phyloP scores from a whole-genome alignment of 1,139 yeast genomes.

The Geotrichum aggregatum region DNA sequence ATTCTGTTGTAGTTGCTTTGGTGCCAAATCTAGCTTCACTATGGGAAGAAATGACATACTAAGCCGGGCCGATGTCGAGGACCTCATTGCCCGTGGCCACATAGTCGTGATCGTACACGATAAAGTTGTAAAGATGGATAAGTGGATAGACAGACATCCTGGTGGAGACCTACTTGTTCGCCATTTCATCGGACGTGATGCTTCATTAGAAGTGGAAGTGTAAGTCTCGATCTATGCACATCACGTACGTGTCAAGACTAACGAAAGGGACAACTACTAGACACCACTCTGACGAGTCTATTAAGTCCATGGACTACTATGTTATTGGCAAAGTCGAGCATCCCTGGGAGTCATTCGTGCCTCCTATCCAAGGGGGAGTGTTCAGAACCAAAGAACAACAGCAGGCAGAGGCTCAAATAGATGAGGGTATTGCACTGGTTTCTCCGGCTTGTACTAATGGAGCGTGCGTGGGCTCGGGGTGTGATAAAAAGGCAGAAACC shows the following conservation, averaged over 20 bases:
- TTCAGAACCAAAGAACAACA: constrained; percentile 39
- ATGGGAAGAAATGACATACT: constrained; percentile 17
- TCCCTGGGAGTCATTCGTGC: constrained; percentile 69
- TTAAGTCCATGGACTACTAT: constrained; percentile 49
- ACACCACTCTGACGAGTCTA: constrained; percentile 61
- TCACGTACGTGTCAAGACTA: background rate
- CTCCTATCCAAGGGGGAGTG: constrained; percentile 84
- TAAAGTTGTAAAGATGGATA: constrained; percentile 58
- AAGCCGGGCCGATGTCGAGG: constrained; percentile 40
- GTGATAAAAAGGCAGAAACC: background rate
- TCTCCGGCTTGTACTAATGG: constrained; percentile 8
- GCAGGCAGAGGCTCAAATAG: constrained; percentile 16
- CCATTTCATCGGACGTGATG: constrained; percentile 86
- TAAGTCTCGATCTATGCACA: constrained; percentile 28
- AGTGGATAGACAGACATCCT: constrained; percentile 73
- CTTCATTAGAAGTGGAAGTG: constrained; percentile 85
- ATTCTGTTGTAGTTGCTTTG: background rate
- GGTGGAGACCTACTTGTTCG: constrained; percentile 84
- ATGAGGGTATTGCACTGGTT: constrained; percentile 16
- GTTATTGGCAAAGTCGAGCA: constrained; percentile 59
- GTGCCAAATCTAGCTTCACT: no score
- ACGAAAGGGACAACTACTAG: constrained; percentile 1
- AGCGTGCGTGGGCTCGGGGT: constrained; percentile 2
- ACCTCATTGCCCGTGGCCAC: constrained; percentile 62
- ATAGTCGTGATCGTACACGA: constrained; percentile 63